Evolutionary conservation across 345 rosid species (phyloP).

Genomic region (Melaleuca quinquenervia): DNA sequence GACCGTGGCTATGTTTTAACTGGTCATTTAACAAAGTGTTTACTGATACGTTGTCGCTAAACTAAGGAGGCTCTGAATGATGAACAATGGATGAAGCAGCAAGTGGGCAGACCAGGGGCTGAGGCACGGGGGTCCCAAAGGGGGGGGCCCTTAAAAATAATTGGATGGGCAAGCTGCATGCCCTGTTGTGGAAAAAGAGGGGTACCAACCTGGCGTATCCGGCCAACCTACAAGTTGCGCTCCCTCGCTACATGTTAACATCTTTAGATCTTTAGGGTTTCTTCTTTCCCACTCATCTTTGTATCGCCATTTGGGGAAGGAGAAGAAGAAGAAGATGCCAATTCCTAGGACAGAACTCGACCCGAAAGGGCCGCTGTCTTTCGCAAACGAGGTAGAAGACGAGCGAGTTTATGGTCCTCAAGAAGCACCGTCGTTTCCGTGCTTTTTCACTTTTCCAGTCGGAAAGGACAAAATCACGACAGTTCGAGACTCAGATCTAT

Average conservation of each 20-base stretch:
- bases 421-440: background rate
- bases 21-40: background rate
- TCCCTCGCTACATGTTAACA: background rate
- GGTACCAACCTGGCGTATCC: background rate
- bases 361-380: background rate
- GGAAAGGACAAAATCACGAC: background rate
- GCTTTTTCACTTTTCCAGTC: background rate
- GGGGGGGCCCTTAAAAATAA: background rate
- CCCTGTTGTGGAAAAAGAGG: background rate
- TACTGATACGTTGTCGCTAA: background rate
- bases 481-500: too few relatives aligned
- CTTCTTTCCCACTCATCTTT: background rate
- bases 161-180: background rate
- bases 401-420: background rate
- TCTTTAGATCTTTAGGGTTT: background rate
- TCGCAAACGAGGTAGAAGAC: background rate
- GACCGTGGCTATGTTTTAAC: background rate
- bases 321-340: background rate
- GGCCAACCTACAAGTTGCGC: background rate
- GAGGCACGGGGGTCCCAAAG: background rate
- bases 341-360: background rate
- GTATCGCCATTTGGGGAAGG: background rate
- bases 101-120: slow-evolving; percentile 10
- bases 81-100: background rate
- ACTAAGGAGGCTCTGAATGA: background rate